Percentiles rank a stretch among this genome's conserved stretches.
Evolutionary conservation across 2,329 filamentous ascomycete genomes (phyloP).

Genomic region (Tolypocladium sp.): DNA sequence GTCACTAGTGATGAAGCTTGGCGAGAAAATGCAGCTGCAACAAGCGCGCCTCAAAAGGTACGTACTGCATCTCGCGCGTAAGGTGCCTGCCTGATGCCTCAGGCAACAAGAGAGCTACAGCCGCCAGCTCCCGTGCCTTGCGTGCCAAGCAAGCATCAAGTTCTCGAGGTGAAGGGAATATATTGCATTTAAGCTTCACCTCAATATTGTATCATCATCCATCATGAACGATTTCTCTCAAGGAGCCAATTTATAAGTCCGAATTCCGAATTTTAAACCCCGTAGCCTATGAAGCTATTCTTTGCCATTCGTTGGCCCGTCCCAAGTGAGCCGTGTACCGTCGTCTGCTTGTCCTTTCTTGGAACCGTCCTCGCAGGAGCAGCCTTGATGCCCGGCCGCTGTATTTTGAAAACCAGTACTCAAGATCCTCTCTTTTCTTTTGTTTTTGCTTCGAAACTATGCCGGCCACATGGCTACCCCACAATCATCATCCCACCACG

Average conservation of each 20-base stretch:
- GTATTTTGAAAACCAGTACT: not conserved
- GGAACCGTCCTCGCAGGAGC: not conserved
- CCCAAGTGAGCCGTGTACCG: not conserved
- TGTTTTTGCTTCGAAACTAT: conserved; percentile 4
- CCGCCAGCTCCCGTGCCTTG: too few relatives aligned
- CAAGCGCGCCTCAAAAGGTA: not conserved
- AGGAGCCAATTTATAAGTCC: not conserved
- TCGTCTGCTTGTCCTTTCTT: not conserved
- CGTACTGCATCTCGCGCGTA: not conserved
- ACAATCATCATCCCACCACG: not conserved
- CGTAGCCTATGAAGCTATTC: not conserved
- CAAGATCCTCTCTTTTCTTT: conserved; percentile 4
- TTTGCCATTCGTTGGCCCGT: not conserved
- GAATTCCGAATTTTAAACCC: not conserved
- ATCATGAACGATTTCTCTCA: not conserved
- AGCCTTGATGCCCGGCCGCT: not conserved
- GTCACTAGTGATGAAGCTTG: not conserved
- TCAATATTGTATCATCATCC: not conserved
- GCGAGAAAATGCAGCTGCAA: not conserved
- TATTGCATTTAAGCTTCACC: too few relatives aligned
- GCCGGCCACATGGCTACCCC: conserved; percentile 4
- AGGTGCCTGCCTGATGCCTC: not conserved
- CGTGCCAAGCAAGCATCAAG: too few relatives aligned
- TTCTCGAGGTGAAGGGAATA: too few relatives aligned
- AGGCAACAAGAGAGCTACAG: not conserved